Evolutionary conservation across 139 green algal genomes (phyloP).

Genomic region (Pleodorina starrii): DNA sequence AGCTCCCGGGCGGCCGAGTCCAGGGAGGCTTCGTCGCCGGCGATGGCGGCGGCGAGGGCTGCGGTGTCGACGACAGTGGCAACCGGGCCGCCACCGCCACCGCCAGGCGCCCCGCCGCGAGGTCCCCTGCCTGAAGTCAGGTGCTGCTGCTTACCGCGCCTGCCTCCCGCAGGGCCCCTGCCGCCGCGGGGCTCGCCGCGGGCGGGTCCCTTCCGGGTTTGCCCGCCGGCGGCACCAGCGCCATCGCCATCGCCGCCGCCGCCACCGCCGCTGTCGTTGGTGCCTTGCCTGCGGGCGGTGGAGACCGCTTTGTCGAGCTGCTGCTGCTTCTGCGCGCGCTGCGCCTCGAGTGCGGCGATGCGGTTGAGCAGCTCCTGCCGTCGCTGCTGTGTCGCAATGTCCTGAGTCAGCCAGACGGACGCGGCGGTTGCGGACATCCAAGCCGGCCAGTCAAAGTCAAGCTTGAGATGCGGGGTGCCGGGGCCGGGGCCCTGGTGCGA

Average conservation of each 20-base stretch:
- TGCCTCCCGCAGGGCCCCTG: not conserved
- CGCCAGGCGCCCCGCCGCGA: too few relatives aligned
- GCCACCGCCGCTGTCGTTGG: too few relatives aligned
- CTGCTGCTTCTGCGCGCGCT: not conserved
- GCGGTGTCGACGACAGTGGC: too few relatives aligned
- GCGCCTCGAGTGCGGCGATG: not conserved
- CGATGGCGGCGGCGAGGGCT: too few relatives aligned
- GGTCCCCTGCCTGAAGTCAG: not conserved
- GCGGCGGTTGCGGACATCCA: not conserved
- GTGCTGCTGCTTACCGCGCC: not conserved
- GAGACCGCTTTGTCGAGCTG: too few relatives aligned
- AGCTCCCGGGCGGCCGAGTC: not conserved
- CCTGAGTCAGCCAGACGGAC: constrained; percentile 4
- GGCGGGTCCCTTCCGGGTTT: not conserved
- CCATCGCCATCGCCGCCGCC: too few relatives aligned
- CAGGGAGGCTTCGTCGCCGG: not conserved
- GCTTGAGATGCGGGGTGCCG: not conserved
- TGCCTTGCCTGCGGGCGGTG: too few relatives aligned
- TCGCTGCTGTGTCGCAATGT: not conserved
- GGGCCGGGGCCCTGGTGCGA: not conserved
- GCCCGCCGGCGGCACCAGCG: too few relatives aligned
- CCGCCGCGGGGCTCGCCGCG: not conserved
- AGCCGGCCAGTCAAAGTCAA: not conserved
- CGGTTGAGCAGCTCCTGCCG: not conserved
- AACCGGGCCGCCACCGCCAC: too few relatives aligned